Base-by-base conservation (phyloP, 495 filamentous ascomycete genomes). In the Patellaria atrata region DNA sequence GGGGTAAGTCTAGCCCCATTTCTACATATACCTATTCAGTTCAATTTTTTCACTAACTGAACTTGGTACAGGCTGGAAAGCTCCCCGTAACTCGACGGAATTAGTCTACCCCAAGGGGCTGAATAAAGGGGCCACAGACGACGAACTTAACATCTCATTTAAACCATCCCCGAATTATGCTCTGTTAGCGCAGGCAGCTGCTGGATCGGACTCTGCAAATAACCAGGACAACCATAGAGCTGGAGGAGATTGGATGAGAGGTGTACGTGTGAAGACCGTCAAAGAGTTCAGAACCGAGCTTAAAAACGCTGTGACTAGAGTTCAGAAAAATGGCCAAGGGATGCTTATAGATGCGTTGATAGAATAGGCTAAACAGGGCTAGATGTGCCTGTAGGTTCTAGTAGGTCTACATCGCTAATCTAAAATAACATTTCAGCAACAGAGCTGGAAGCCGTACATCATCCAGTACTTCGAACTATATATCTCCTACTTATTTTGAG, bases 131-230 rank as follows among this genome's bases (percentile, higher is more conserved):
- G 79, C 73, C 12, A 79, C 70, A 2, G 82, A 84, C 45, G 76
- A 80, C 37, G 84, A 91, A 37, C 63, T 91, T 41, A 85, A 87
- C 41, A 86, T 92, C 49, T 76, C 71, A 1, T 84, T 92, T 50
- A 68, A 67, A 4, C 83, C 83, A 0, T 65, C 67, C 0, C 84
- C 84, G 1, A 81, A 93, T 46, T 93, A 84, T 54, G 63, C 78
- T 0, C 84, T 82, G 8, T 87, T 93, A 35, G 84, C 84, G 1
- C 79, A 81, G 58, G 83, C 82, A 2, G 81, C 82, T 0, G 76
- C 79, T 0, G 81, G 80, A n/a, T n/a, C 5, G 79, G 80, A 15
- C 13, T 7, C 8, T 11, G 7, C 13, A 4, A 20, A 5, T 5
- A 20, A 33, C 10, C 19, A 6, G 7, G 16, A 13, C 7, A 18